Evolutionary conservation across 1,284 basidiomycete species (phyloP), one percentile per base, ranked within the genome.

Genomic region (Puccinia polysora): DNA sequence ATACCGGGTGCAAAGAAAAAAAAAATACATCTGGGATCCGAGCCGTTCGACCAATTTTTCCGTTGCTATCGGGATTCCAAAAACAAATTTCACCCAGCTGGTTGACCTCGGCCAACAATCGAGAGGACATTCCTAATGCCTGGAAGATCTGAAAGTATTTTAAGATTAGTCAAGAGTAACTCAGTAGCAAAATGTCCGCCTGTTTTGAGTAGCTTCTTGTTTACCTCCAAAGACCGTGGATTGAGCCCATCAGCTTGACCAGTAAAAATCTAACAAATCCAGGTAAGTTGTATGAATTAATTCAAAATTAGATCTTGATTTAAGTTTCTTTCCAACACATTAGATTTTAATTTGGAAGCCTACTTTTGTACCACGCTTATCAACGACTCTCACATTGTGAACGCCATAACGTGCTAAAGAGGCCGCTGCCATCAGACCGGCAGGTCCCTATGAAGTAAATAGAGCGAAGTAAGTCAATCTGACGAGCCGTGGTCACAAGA

Each of bases 171-270:
- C 34, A 34, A 56, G 25, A n/a, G 18, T 18, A 45, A 52, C 5
- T 8, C 18, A 34, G 43, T 4, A 4, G 14, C 34, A 28, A n/a
- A 23, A 49, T 28, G 28, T n/a, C 43, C 2, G n/a, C n/a, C 30
- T 40, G 14, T n/a, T n/a, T n/a, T n/a, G n/a, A n/a, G n/a, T n/a
- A n/a, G n/a, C n/a, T n/a, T n/a, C n/a, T n/a, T n/a, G 28, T 43
- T 47, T 65, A 56, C 70, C 62, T 73, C 70, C 40, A 73, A 38
- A 43, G 50, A 63, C 36, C 70, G 60, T 4, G 70, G 70, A 45
- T 64, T 73, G 10, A 73, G 55, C n/a, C 60, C 70, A 59, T 73
- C 70, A 30, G 70, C 70, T 73, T 73, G 70, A n/a, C 70, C 62
- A 15, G 70, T 73, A 40, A 73, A 73, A 20, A 73, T 56, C 70